Evolutionary conservation across 2,329 filamentous ascomycete genomes (phyloP), one percentile per base, ranked within the genome.

Genomic region (Alternaria solani): DNA sequence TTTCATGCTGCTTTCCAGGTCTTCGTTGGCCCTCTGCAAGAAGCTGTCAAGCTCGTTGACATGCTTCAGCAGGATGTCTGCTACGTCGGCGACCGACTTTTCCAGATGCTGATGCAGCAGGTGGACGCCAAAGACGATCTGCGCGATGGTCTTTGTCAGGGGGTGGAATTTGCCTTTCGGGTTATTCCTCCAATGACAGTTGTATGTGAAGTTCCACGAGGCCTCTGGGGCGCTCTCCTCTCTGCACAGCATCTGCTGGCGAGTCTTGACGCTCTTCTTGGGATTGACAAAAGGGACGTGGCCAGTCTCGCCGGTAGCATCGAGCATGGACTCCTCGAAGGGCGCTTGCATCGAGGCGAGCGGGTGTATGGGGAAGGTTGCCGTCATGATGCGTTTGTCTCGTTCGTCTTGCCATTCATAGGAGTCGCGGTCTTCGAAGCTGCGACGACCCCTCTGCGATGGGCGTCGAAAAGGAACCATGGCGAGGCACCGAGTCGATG

Each of bases 41-140:
- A 97, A 97, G 70, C 91, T 89, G 78, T 98, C 95, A 30, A 98
- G 88, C 78, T 98, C 94, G 73, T 97, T 92, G 62, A 98, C 95
- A 77, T 98, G 94, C 14, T 88, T 89, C 74, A 97, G 93, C 57
- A 98, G 84, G 54, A 98, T 98, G 65, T 86, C 89, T 64, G 97
- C 89, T 12, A 97, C 94, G 75, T 96, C 92, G 34, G 88, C 85
- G 67, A 96, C 91, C 68, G 92, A 96, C 78, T 94, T 96, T 54
- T 95, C 94, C 76, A 96, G 87, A 62, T 89, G 89, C 71, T 94
- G 89, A 56, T 96, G 87, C 58, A 98, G 81, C 44, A 98, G 83
- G 77, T 97, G 94, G 38, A 98, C 89, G 20, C 95, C 94, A 77
- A 98, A 98, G 1, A 93, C 90, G 68, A 98, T 94, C 79, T 98